Conservation (phyloP, 768 basidiomycete species). For the Russula ochroleuca region DNA sequence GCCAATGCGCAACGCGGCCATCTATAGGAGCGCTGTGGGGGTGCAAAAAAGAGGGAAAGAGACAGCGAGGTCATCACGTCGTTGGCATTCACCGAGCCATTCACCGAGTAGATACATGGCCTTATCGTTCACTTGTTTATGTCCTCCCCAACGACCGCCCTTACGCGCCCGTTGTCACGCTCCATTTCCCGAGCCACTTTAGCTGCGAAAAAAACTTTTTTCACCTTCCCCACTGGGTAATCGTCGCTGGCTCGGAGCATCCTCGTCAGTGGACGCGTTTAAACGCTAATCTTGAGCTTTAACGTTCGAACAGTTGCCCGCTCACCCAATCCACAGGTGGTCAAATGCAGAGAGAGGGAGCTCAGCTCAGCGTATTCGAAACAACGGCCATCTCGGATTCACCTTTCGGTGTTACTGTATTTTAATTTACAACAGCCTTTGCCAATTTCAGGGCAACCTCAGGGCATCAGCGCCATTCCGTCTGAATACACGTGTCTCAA, state of each 20-base stretch:
- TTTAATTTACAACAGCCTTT: neutral
- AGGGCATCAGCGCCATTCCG: slow-evolving; percentile 29
- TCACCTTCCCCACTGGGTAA: neutral
- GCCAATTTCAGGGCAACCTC: neutral
- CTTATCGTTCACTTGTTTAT: neutral
- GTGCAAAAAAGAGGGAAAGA: slow-evolving; percentile 8
- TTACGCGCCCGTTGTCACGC: neutral
- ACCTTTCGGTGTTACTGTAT: no score
- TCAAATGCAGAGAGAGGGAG: no score
- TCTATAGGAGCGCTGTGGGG: slow-evolving; percentile 2
- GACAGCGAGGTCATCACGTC: slow-evolving; percentile 4
- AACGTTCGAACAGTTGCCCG: neutral
- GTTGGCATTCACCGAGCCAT: slow-evolving; percentile 46
- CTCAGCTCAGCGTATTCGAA: neutral
- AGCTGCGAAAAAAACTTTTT: slow-evolving; percentile 16
- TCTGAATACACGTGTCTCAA: slow-evolving; percentile 25
- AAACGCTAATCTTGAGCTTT: neutral
- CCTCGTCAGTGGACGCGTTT: neutral
- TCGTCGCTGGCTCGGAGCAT: slow-evolving; percentile 26
- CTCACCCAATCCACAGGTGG: neutral
- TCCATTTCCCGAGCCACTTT: slow-evolving; percentile 26
- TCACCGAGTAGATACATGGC: slow-evolving; percentile 48
- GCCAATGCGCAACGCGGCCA: slow-evolving; percentile 21
- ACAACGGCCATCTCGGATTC: neutral
- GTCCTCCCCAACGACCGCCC: neutral